Conservation (phyloP, 768 basidiomycete genomes). For the Tylopilus balloui region DNA sequence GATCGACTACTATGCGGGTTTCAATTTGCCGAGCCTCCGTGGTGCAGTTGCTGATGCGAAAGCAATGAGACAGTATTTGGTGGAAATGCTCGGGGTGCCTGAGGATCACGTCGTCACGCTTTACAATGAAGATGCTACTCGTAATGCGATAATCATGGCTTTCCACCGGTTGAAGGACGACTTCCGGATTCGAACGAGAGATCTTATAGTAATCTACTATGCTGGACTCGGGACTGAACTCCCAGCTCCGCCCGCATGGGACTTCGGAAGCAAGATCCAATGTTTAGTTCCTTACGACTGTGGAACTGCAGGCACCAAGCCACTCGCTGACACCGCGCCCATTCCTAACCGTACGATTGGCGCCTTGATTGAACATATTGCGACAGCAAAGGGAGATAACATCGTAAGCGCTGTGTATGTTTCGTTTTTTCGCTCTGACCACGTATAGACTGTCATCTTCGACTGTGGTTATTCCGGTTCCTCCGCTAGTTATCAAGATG, state of each 20-base stretch:
- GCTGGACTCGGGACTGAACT: constrained; percentile 41
- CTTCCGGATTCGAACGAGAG: too few species aligned
- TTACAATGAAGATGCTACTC: background rate
- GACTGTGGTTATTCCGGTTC: constrained; percentile 45
- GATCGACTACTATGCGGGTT: too few species aligned
- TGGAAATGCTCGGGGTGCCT: constrained; percentile 28
- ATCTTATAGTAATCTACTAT: too few species aligned
- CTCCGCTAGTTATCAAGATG: constrained; percentile 29
- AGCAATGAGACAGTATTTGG: constrained; percentile 34
- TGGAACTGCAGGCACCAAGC: background rate
- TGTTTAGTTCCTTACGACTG: constrained; percentile 33
- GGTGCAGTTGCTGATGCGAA: constrained; percentile 40
- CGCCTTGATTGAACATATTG: constrained; percentile 34
- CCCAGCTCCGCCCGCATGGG: constrained; percentile 27
- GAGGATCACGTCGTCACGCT: constrained; percentile 33
- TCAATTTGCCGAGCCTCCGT: constrained; percentile 26
- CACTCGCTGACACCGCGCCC: background rate
- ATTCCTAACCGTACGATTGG: constrained; percentile 44
- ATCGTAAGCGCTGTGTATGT: constrained; percentile 33
- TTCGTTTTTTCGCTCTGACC: background rate
- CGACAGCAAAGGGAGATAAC: constrained; percentile 38
- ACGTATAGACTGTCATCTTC: constrained; percentile 41
- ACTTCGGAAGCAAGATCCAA: constrained; percentile 22
- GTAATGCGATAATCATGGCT: too few species aligned
- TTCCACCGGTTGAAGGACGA: too few species aligned